Percentiles rank a stretch among this genome's conserved stretches.
phyloP scores from a whole-genome alignment of 169 alveolate genomes.

The Neospora caninum region DNA sequence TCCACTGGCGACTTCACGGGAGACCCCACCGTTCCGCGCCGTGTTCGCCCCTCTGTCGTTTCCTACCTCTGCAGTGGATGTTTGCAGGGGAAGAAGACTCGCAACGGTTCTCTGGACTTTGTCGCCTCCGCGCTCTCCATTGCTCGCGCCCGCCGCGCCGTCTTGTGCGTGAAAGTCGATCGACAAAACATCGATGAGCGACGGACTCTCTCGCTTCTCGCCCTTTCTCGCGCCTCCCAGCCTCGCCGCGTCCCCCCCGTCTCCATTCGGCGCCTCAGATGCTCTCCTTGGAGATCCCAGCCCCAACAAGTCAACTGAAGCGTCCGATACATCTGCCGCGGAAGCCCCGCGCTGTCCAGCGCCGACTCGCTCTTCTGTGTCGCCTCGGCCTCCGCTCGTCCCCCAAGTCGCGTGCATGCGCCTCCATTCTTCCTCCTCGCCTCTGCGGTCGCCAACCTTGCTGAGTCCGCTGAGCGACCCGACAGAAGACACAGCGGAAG shows the following conservation, averaged over 20 bases:
- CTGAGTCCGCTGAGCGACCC: background rate
- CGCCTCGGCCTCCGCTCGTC: background rate
- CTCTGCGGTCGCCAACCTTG: background rate
- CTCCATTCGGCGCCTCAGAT: background rate
- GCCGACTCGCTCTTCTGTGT: background rate
- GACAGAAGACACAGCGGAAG: too few relatives aligned
- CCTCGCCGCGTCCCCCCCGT: background rate
- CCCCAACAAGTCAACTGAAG: background rate
- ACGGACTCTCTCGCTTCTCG: background rate
- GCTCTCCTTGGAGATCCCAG: background rate
- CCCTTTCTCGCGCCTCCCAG: background rate
- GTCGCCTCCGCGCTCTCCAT: background rate
- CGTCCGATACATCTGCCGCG: background rate
- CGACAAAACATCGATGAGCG: background rate
- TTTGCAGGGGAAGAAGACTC: background rate
- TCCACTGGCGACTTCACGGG: too few relatives aligned
- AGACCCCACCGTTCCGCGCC: too few relatives aligned
- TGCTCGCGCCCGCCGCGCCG: background rate
- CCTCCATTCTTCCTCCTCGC: background rate
- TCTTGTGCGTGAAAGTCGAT: background rate
- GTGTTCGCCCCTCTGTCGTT: background rate
- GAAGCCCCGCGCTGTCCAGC: background rate
- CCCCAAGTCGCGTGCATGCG: background rate
- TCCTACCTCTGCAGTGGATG: background rate
- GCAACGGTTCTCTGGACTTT: background rate